phyloP scores from a whole-genome alignment of 2,329 filamentous ascomycete genomes.

The Aspergillus flavus region DNA sequence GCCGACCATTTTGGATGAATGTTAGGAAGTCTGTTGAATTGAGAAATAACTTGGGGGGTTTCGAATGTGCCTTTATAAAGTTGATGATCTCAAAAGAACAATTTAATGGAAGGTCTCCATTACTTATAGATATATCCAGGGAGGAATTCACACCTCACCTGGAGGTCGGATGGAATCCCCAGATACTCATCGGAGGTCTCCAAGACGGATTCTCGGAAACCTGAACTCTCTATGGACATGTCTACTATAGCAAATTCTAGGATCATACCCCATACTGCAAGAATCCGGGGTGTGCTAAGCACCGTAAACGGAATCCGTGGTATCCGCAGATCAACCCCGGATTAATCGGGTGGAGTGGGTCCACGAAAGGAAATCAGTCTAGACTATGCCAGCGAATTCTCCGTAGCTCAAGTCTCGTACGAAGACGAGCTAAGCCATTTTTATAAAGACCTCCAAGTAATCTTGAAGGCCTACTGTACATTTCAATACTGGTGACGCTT shows the following conservation, averaged over 20 bases:
- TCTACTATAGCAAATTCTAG: neutral
- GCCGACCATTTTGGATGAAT: conserved; percentile 23
- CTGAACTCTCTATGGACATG: accelerated
- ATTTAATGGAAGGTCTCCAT: too few species aligned
- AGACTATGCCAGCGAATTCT: too few species aligned
- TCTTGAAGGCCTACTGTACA: too few species aligned
- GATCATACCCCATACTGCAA: neutral
- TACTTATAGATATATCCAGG: neutral
- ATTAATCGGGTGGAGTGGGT: neutral
- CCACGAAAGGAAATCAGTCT: neutral
- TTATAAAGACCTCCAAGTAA: too few species aligned
- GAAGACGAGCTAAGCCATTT: too few species aligned
- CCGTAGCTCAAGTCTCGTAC: too few species aligned
- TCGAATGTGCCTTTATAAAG: too few species aligned
- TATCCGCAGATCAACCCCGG: neutral
- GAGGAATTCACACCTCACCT: neutral
- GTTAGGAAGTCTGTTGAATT: too few species aligned
- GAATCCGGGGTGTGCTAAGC: neutral
- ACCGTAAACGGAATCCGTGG: neutral
- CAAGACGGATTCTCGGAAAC: neutral
- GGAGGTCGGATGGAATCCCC: too few species aligned
- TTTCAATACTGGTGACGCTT: too few species aligned
- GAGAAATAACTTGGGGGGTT: too few species aligned
- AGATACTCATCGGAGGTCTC: neutral
- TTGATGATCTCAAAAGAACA: too few species aligned